Evolutionary conservation across 108 stramenopile genomes (phyloP).

Genomic region (Cyclotella sp.): DNA sequence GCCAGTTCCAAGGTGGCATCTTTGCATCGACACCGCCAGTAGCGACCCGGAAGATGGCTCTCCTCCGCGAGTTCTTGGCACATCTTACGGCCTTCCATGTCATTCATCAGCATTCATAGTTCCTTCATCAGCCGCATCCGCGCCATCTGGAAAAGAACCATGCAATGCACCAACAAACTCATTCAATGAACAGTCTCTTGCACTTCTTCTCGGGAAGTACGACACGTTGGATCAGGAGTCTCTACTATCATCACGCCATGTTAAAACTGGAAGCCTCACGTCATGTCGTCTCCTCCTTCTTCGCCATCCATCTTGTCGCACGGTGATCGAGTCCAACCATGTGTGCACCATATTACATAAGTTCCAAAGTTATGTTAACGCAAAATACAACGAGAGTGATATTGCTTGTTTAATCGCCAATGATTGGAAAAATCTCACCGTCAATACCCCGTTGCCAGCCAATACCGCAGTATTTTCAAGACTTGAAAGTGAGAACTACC

Average conservation of each 20-base stretch:
- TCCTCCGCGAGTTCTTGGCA: slow-evolving; percentile 8
- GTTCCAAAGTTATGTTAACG: slow-evolving; percentile 52
- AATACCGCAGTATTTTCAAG: neutral
- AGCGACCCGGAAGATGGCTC: neutral
- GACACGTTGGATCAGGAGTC: slow-evolving; percentile 51
- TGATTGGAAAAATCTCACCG: slow-evolving; percentile 60
- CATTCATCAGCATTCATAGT: neutral
- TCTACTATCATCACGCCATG: slow-evolving; percentile 3
- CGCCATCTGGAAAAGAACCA: neutral
- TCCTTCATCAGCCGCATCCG: neutral
- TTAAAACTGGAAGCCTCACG: slow-evolving; percentile 42
- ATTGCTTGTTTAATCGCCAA: slow-evolving; percentile 55
- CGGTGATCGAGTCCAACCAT: slow-evolving; percentile 60
- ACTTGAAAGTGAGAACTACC: neutral
- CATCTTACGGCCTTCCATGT: neutral
- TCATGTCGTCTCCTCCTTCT: slow-evolving; percentile 69
- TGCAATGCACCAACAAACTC: neutral
- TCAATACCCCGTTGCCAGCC: neutral
- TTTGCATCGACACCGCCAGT: slow-evolving; percentile 65
- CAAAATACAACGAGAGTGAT: slow-evolving; percentile 52
- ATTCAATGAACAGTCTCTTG: slow-evolving; percentile 59
- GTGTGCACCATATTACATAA: slow-evolving; percentile 66
- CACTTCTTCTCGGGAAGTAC: slow-evolving; percentile 67
- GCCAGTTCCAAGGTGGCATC: slow-evolving; percentile 78
- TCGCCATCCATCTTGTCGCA: slow-evolving; percentile 58